Base-by-base conservation (phyloP, 2,329 filamentous ascomycete genomes). In the Ophiocordyceps camponoti-rufipedis region DNA sequence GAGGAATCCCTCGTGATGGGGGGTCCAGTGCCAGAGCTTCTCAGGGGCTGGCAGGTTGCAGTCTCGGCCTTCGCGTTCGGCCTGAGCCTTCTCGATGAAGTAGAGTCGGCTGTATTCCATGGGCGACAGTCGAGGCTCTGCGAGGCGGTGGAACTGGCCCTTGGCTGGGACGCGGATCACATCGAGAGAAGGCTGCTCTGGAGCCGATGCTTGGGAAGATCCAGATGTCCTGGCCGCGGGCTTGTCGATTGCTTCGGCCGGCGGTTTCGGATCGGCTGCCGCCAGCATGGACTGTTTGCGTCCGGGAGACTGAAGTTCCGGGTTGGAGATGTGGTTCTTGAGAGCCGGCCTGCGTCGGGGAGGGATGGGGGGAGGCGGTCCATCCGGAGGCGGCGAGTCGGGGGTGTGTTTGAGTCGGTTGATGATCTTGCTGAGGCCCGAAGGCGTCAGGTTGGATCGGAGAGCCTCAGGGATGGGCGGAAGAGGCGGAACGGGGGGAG, bases 81-180 rank as follows among this genome's bases (percentile, higher is more conserved):
- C 53, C 13, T 49, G 46, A 5, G 58, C 53, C 41, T 61, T 56
- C 42, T 62, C 58, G 2, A 66, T 47, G 32, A 63, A 52, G 42
- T 60, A 62, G 6, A 56, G 50, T 8, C 64, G 57, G 9, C 55
- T 47, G 43, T 66, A 66, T 41, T 67, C 64, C 61, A 66, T 64
- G 1, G 62, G 61, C 1, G 63, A 64, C 4, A 67, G 43, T 0
- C 62, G 57, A 1, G 62, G 60, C 18, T 49, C 45, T 5, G 44
- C 49, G 18, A 63, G 46, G 14, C 8, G 38, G 41, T 48, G 52
- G 8, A 11, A 9, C n/a, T 16, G 7, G 14, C 11, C 19, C n/a
- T n/a, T n/a, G 35, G n/a, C 35, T 6, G 35, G n/a, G 35, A 39
- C 35, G n/a, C 8, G 35, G 10, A 39, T 39, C n/a, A 39, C 35